phyloP scores from a whole-genome alignment of 2,329 filamentous ascomycete genomes.

The Coleophoma eucalyptorum region DNA sequence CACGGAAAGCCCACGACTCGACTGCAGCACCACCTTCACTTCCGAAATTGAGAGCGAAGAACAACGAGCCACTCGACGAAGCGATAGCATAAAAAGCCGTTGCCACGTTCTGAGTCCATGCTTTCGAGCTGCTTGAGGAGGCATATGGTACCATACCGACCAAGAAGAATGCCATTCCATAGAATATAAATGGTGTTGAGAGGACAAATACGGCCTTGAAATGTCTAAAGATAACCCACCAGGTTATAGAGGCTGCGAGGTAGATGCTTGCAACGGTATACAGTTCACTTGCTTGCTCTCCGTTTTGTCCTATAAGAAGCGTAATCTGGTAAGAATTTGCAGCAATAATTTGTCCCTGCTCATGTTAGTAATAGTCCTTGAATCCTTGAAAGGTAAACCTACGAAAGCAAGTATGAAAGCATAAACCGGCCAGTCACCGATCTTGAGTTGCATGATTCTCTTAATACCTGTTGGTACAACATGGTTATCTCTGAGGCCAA shows the following conservation, averaged over 20 bases:
- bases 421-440: conserved; percentile 64
- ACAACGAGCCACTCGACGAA: conserved; percentile 59
- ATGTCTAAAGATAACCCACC: conserved; percentile 60
- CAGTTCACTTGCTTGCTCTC: conserved; percentile 53
- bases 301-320: conserved; percentile 59
- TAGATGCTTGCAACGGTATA: conserved; percentile 60
- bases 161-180: conserved; percentile 58
- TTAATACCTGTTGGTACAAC: conserved; percentile 50
- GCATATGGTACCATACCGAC: conserved; percentile 58
- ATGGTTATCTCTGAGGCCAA: conserved; percentile 47
- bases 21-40: conserved; percentile 59
- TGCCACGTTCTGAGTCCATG: conserved; percentile 57
- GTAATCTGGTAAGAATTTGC: conserved; percentile 67
- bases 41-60: conserved; percentile 65
- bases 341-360: conserved; percentile 53
- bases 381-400: background rate
- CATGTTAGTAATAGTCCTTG: background rate
- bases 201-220: conserved; percentile 53
- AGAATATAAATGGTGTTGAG: conserved; percentile 59
- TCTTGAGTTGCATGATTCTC: conserved; percentile 49
- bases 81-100: conserved; percentile 59
- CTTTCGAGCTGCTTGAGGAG: conserved; percentile 31
- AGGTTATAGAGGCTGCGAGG: conserved; percentile 51
- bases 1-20: conserved; percentile 64
- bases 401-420: conserved; percentile 50